Evolutionary conservation across 768 basidiomycete genomes (phyloP).

Genomic region (Lentinula raphanica): DNA sequence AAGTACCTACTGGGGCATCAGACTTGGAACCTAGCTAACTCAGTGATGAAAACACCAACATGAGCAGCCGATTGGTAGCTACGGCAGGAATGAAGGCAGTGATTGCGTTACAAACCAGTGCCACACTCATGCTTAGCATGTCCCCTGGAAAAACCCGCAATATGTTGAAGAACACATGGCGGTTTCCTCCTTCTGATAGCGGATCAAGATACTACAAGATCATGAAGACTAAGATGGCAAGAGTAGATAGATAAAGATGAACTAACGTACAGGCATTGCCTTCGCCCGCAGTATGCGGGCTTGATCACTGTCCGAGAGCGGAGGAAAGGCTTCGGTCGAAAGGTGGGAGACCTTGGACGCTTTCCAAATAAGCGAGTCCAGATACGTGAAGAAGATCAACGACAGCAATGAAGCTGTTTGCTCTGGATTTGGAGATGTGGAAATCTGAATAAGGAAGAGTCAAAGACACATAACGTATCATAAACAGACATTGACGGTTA

Average conservation of each 20-base stretch:
- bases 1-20: conserved; percentile 41
- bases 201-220: conserved; percentile 17
- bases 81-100: neutral
- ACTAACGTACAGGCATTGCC: conserved; percentile 2
- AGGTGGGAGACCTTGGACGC: conserved; percentile 16
- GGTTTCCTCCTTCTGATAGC: neutral
- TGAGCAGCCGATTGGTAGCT: conserved; percentile 16
- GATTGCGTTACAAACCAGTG: neutral
- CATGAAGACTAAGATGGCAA: neutral
- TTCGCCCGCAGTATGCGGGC: neutral
- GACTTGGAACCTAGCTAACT: neutral
- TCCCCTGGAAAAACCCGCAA: neutral
- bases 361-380: conserved; percentile 21
- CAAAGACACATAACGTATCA: neutral
- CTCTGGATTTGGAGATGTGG: conserved; percentile 22
- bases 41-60: conserved; percentile 16
- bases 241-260: neutral
- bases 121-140: neutral
- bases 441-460: conserved; percentile 7
- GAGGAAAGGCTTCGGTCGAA: conserved; percentile 20
- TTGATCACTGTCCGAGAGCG: conserved; percentile 25
- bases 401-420: conserved; percentile 30
- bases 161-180: neutral
- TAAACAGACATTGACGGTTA: too few relatives aligned
- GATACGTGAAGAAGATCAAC: conserved; percentile 28